Percentiles rank a stretch among this genome's conserved stretches.
phyloP scores from a whole-genome alignment of 768 basidiomycete species.

The Tricholoma flavovirens region DNA sequence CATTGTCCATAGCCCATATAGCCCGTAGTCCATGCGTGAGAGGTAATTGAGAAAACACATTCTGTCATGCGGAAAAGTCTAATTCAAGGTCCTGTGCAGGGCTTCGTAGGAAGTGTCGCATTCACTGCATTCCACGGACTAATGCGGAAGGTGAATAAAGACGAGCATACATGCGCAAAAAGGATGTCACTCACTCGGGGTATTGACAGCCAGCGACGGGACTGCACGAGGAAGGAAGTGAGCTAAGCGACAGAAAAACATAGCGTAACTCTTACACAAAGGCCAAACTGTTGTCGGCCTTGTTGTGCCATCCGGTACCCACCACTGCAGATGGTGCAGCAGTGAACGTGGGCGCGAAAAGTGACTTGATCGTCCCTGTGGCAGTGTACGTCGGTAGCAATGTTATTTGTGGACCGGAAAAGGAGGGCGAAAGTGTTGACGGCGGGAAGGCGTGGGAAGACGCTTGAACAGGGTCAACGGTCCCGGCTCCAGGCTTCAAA shows the following conservation, averaged over 20 bases:
- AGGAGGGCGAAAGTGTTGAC: conserved; percentile 44
- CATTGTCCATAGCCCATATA: not conserved
- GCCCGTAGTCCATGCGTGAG: not conserved
- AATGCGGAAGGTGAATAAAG: conserved; percentile 4
- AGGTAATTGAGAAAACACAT: not conserved
- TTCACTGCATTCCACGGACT: conserved; percentile 57
- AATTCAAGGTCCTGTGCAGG: conserved; percentile 29
- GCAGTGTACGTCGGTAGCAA: conserved; percentile 66
- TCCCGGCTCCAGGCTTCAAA: conserved; percentile 47
- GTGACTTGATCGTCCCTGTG: conserved; percentile 58
- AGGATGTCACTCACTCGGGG: conserved; percentile 37
- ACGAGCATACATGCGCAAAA: conserved; percentile 1
- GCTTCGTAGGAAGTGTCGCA: conserved; percentile 40
- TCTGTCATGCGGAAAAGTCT: not conserved
- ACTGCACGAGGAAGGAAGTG: conserved; percentile 17
- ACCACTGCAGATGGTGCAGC: conserved; percentile 44
- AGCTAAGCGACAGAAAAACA: not conserved
- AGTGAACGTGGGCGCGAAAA: conserved; percentile 60
- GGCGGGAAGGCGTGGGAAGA: conserved; percentile 60
- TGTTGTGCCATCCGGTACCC: conserved; percentile 76
- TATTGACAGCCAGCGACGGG: conserved; percentile 61
- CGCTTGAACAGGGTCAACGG: conserved; percentile 48
- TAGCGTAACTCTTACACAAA: conserved; percentile 36
- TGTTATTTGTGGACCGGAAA: conserved; percentile 46
- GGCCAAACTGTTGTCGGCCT: conserved; percentile 53